Conservation (phyloP, 1,139 yeast species). For the Pichia terricola region DNA sequence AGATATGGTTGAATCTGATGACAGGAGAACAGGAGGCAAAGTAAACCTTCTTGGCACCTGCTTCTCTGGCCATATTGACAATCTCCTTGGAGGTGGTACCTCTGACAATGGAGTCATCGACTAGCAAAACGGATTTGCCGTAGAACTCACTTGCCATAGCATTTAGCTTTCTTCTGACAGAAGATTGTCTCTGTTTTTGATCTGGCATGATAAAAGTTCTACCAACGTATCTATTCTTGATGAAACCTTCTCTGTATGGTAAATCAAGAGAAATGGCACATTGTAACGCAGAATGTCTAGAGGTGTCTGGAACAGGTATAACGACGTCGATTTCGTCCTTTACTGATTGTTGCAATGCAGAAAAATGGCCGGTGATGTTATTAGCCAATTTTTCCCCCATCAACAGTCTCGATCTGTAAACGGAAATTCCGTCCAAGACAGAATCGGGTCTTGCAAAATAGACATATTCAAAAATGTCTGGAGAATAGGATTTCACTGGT, state of each 20-base stretch:
- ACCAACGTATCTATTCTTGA: conserved; percentile 92
- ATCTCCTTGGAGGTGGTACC: conserved; percentile 97
- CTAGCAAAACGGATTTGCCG: conserved; percentile 79
- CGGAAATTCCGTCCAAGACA: conserved; percentile 90
- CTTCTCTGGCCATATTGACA: conserved; percentile 95
- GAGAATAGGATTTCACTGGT: conserved; percentile 71
- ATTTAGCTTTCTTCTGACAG: conserved; percentile 88
- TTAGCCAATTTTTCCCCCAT: conserved; percentile 90
- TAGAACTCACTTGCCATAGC: conserved; percentile 93
- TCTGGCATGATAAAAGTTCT: conserved; percentile 98
- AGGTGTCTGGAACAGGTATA: conserved; percentile 96
- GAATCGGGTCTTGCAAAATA: conserved; percentile 98
- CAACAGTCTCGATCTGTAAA: conserved; percentile 81
- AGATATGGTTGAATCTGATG: conserved; percentile 87
- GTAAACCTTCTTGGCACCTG: conserved; percentile 88
- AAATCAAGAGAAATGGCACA: conserved; percentile 73
- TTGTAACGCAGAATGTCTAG: conserved; percentile 89
- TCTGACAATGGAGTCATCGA: conserved; percentile 94
- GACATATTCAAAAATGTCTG: conserved; percentile 95
- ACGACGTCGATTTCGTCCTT: conserved; percentile 74
- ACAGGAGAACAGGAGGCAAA: conserved; percentile 98
- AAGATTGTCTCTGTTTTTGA: conserved; percentile 87
- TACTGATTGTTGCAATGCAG: conserved; percentile 35
- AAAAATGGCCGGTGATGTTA: conserved; percentile 48
- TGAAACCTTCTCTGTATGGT: conserved; percentile 95